phyloP scores from a whole-genome alignment of 2,329 filamentous ascomycete genomes.

The Nemania serpens region DNA sequence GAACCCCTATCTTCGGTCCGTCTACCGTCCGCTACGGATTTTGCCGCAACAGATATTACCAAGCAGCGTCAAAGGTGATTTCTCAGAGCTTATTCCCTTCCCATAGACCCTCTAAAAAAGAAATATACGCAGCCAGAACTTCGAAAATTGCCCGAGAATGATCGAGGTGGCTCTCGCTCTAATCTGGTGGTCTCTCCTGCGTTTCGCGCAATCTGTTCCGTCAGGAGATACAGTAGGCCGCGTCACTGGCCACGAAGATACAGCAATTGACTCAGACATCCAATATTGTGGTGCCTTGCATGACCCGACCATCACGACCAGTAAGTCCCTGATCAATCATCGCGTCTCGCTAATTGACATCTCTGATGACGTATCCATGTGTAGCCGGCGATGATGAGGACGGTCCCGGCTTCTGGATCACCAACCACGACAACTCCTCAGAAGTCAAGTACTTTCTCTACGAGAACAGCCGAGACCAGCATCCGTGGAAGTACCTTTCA shows the following conservation, averaged over 20 bases:
- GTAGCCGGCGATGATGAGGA: constrained; percentile 26
- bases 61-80: too few relatives aligned
- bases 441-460: constrained; percentile 35
- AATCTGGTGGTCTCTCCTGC: not conserved
- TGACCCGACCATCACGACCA: constrained; percentile 19
- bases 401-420: constrained; percentile 34
- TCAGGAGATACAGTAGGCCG: not conserved
- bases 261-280: not conserved
- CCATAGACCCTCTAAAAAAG: not conserved
- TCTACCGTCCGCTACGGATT: not conserved
- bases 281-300: constrained; percentile 16
- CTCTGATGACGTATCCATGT: not conserved
- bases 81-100: not conserved
- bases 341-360: too few relatives aligned
- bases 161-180: not conserved
- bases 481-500: constrained; percentile 37
- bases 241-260: not conserved
- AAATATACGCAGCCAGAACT: not conserved
- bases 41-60: not conserved
- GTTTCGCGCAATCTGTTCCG: not conserved
- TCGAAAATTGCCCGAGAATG: not conserved
- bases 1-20: not conserved
- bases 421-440: constrained; percentile 31
- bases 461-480: constrained; percentile 35
- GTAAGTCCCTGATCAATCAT: constrained; percentile 8